Percentiles rank a stretch among this genome's conserved stretches.
phyloP scores from a whole-genome alignment of 2,329 filamentous ascomycete genomes.

The Trichoderma gracile region DNA sequence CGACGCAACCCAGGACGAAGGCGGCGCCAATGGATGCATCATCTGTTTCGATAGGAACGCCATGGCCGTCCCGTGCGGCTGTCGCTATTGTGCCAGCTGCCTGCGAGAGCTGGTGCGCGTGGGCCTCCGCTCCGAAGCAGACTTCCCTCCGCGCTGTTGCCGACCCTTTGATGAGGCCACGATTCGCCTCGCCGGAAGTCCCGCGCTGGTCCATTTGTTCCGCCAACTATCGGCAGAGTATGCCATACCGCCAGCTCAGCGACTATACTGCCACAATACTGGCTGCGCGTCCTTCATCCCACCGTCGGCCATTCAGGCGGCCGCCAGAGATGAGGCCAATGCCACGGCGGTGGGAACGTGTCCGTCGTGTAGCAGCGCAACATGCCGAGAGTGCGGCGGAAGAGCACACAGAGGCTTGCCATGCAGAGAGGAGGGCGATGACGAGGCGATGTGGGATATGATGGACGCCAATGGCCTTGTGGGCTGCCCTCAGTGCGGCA shows the following conservation, averaged over 20 bases:
- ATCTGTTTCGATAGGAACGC: conserved; percentile 26
- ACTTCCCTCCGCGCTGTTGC: conserved; percentile 34
- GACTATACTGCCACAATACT: conserved; percentile 32
- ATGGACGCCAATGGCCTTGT: conserved; percentile 32
- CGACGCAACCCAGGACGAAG: neutral
- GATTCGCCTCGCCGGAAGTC: conserved; percentile 23
- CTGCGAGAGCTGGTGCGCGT: conserved; percentile 28
- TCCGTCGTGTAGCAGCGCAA: conserved; percentile 24
- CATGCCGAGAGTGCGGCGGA: conserved; percentile 27
- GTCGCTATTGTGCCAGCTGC: conserved; percentile 31
- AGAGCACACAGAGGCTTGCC: conserved; percentile 26
- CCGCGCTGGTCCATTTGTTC: conserved; percentile 30
- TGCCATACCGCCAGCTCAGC: neutral
- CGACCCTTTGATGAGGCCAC: conserved; percentile 27
- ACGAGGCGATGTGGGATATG: conserved; percentile 32
- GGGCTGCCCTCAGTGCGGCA: conserved; percentile 32
- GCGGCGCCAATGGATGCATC: conserved; percentile 24
- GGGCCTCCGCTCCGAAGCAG: conserved; percentile 29
- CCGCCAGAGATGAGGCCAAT: neutral
- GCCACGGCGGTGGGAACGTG: conserved; percentile 21
- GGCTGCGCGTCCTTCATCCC: conserved; percentile 32
- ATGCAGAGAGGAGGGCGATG: neutral
- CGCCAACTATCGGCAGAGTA: conserved; percentile 27
- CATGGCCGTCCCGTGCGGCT: conserved; percentile 28
- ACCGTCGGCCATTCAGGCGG: neutral